A percentile compares a stretch with the other conserved stretches of the same genome.
Evolutionary conservation across 805 yeast genomes (phyloP).

Genomic region (Barnettozyma botsteinii): DNA sequence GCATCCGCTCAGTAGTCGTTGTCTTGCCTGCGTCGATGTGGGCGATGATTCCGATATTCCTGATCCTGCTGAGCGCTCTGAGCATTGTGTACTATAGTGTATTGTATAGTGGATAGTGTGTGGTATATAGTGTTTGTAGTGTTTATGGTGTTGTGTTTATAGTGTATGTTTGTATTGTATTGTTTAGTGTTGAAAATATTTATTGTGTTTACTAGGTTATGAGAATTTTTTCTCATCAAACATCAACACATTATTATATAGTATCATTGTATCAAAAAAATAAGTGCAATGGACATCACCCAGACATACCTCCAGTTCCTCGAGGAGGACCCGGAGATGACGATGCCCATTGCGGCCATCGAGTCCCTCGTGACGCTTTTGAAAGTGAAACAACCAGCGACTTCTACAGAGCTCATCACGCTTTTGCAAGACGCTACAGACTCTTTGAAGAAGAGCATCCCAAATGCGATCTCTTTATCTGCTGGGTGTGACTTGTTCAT

Average conservation of each 20-base stretch:
- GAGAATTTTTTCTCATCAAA: not conserved
- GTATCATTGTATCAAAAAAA: too few species aligned
- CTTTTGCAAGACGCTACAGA: constrained; percentile 72
- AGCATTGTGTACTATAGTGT: too few species aligned
- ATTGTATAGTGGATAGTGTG: too few species aligned
- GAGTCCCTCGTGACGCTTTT: constrained; percentile 86
- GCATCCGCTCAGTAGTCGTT: constrained; percentile 93
- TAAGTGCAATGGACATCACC: constrained; percentile 86
- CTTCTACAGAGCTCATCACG: constrained; percentile 88
- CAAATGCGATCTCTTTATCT: constrained; percentile 86
- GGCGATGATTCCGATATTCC: constrained; percentile 97
- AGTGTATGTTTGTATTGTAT: too few species aligned
- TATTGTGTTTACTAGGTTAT: too few species aligned
- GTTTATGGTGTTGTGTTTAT: too few species aligned
- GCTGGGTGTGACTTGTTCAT: constrained; percentile 98
- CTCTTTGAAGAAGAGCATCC: constrained; percentile 68
- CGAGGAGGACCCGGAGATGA: constrained; percentile 89
- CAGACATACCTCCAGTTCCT: constrained; percentile 73
- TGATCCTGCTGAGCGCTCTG: constrained; percentile 29
- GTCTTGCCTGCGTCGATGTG: constrained; percentile 99
- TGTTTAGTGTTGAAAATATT: too few species aligned
- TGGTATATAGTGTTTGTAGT: not conserved
- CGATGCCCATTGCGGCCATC: constrained; percentile 99
- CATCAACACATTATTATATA: too few species aligned
- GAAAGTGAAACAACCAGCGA: constrained; percentile 78